Conservation (phyloP, 768 basidiomycete genomes). For the Russula emetica region DNA sequence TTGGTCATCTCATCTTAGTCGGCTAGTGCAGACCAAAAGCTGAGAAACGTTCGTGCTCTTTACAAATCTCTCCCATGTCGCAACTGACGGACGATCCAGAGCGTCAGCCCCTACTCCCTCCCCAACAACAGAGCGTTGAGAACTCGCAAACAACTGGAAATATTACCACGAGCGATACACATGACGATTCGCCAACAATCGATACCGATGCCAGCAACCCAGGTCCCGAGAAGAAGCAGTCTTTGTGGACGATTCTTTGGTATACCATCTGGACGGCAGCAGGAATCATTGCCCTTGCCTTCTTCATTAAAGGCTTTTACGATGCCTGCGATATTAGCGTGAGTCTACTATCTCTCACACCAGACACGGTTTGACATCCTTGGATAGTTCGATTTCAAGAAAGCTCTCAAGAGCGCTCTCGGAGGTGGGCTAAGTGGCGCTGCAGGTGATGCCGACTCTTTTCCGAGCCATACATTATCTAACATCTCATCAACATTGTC, state of each 20-base stretch:
- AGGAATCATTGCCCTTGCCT: conserved; percentile 39
- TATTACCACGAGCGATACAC: neutral
- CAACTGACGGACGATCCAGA: conserved; percentile 7
- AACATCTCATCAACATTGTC: conserved; percentile 16
- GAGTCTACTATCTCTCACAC: conserved; percentile 29
- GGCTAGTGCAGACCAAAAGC: neutral
- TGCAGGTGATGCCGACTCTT: conserved; percentile 47
- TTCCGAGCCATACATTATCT: neutral
- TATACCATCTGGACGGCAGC: conserved; percentile 37
- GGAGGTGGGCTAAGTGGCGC: conserved; percentile 92
- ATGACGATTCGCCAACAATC: neutral
- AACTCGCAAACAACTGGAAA: neutral
- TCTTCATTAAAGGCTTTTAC: conserved; percentile 68
- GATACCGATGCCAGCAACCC: neutral
- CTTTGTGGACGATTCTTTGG: conserved; percentile 34
- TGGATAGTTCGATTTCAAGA: conserved; percentile 69
- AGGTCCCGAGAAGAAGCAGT: conserved; percentile 27
- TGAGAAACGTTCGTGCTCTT: neutral
- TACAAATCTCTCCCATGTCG: conserved; percentile 5
- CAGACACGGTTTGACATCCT: neutral
- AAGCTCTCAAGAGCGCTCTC: conserved; percentile 74
- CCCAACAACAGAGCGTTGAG: conserved; percentile 1
- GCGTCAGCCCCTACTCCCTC: conserved; percentile 14
- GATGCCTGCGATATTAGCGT: conserved; percentile 67
- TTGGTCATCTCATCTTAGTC: neutral